Percentiles rank a stretch among this genome's conserved stretches.
These are phyloP conservation scores for Sphagnum fallax DNA, from an alignment of 228 moss, liverwort and hornwort species.

Conservation along the genomic window DNA sequence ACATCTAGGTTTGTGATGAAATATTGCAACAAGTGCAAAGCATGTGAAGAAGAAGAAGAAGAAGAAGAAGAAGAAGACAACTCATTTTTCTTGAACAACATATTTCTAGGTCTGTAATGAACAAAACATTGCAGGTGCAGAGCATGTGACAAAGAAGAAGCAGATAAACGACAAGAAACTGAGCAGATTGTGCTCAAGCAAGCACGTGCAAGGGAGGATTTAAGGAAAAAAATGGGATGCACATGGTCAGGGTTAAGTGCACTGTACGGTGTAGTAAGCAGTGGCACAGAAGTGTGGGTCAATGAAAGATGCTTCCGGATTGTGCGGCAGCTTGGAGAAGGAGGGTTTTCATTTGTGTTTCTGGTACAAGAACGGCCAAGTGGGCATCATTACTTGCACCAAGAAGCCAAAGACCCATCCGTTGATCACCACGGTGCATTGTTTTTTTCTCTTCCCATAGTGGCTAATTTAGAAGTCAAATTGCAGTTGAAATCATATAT, in stretches of 20 bases:
- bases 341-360: conserved; percentile 49
- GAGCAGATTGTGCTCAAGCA: no score
- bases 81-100: no score
- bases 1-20: no score
- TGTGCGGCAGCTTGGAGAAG: conserved; percentile 52
- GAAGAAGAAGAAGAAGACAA: no score
- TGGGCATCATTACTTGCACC: conserved; percentile 8
- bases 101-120: no score
- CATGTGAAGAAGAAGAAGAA: no score
- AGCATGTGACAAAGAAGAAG: no score
- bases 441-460: neutral
- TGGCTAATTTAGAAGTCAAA: no score
- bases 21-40: no score
- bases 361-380: conserved; percentile 35
- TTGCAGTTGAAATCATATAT: neutral
- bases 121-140: no score
- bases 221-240: conserved; percentile 23
- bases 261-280: conserved; percentile 37
- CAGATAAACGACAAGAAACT: no score
- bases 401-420: conserved; percentile 14
- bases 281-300: conserved; percentile 46
- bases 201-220: no score
- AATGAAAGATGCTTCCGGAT: conserved; percentile 50
- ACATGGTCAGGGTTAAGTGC: conserved; percentile 54
- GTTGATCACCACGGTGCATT: conserved; percentile 26